phyloP scores from a whole-genome alignment of 306 rosid species.

The Citrullus amarus region DNA sequence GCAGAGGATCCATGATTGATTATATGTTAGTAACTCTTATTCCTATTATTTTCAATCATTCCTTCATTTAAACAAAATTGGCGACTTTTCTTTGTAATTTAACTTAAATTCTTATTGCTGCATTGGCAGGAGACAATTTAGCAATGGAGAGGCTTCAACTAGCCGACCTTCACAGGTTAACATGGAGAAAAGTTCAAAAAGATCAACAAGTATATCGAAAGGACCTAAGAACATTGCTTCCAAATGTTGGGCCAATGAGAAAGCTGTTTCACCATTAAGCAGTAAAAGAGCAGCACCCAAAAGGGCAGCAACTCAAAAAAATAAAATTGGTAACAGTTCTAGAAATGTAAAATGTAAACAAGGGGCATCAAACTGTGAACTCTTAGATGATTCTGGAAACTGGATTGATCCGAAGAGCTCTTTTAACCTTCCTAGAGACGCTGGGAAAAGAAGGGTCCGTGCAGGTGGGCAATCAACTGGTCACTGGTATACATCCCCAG shows the following conservation, averaged over 20 bases:
- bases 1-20: conserved; percentile 47
- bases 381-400: conserved; percentile 26
- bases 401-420: conserved; percentile 65
- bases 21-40: conserved; percentile 41
- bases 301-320: conserved; percentile 31
- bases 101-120: not conserved
- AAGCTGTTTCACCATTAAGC: conserved; percentile 12
- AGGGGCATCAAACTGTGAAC: conserved; percentile 20
- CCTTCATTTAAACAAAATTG: not conserved
- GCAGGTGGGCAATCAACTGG: conserved; percentile 59
- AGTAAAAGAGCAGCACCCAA: conserved; percentile 29
- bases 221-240: conserved; percentile 19
- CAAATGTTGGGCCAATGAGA: conserved; percentile 53
- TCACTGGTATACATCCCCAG: conserved; percentile 75
- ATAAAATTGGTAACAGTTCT: conserved; percentile 22
- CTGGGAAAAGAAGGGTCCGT: conserved; percentile 48
- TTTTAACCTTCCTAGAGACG: conserved; percentile 40
- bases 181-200: conserved; percentile 22
- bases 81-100: not conserved
- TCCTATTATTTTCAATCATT: not conserved
- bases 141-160: conserved; percentile 42
- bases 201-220: conserved; percentile 25
- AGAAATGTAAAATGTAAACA: conserved; percentile 27
- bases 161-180: conserved; percentile 18
- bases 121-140: conserved; percentile 71